phyloP scores from a whole-genome alignment of 306 rosid species.

The Vigna nakashimae region DNA sequence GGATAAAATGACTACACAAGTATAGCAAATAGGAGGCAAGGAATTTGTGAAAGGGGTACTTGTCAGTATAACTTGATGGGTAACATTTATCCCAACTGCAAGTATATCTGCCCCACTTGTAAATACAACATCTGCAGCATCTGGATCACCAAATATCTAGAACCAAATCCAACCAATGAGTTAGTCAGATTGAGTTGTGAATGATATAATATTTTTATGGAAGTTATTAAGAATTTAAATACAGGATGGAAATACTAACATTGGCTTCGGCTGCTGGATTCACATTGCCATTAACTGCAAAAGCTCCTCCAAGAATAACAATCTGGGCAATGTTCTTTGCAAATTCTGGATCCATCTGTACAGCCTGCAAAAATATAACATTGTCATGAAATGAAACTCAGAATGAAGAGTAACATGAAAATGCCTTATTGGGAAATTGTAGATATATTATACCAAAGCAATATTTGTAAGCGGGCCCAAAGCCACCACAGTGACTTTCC shows the following conservation, averaged over 20 bases:
- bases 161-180: conserved; percentile 33
- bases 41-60: conserved; percentile 51
- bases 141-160: conserved; percentile 94
- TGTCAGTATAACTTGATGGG: conserved; percentile 87
- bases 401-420: conserved; percentile 7
- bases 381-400: conserved; percentile 36
- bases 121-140: conserved; percentile 92
- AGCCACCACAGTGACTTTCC: conserved; percentile 84
- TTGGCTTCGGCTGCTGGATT: conserved; percentile 98
- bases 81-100: conserved; percentile 87
- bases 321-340: conserved; percentile 75
- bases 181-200: conserved; percentile 29
- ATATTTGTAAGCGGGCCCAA: conserved; percentile 94
- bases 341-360: conserved; percentile 81
- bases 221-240: conserved; percentile 20
- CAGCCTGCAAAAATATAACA: conserved; percentile 60
- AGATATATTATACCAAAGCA: conserved; percentile 69
- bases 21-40: not conserved
- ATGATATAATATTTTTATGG: not conserved
- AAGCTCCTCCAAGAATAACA: conserved; percentile 88
- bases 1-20: not conserved
- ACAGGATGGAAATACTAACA: conserved; percentile 50
- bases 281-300: conserved; percentile 90
- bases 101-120: conserved; percentile 83
- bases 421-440: conserved; percentile 34